Conservation (phyloP, 140 eudicot genomes). For the Ambrosia hybrid region DNA sequence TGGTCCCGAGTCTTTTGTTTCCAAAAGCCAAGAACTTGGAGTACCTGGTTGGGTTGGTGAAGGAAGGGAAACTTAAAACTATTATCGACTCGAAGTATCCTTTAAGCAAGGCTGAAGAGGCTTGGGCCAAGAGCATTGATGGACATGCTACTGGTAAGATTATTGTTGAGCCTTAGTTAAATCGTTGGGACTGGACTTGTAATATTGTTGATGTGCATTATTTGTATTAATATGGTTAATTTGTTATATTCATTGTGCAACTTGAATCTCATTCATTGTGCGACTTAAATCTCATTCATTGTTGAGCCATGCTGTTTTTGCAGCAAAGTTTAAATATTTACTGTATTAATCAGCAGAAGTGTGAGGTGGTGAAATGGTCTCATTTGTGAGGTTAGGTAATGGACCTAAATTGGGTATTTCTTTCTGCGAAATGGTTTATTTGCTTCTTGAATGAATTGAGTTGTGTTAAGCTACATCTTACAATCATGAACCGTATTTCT, state of each 20-base stretch:
- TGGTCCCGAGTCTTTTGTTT: constrained; percentile 41
- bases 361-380: constrained; percentile 2
- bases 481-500: too few species aligned
- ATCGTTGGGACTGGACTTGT: background rate
- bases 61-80: constrained; percentile 58
- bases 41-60: constrained; percentile 47
- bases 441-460: too few species aligned
- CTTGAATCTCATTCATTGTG: background rate
- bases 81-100: constrained; percentile 46
- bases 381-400: background rate
- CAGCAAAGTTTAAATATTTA: background rate
- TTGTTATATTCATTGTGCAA: background rate
- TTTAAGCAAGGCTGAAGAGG: constrained; percentile 50
- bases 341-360: background rate
- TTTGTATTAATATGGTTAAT: constrained; percentile 2
- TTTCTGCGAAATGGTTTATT: too few species aligned
- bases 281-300: background rate
- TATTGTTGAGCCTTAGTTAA: constrained; percentile 35
- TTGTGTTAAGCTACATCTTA: too few species aligned
- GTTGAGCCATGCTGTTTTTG: background rate
- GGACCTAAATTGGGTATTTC: too few species aligned
- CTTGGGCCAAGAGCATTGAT: constrained; percentile 58
- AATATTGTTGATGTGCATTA: constrained; percentile 6
- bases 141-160: constrained; percentile 74
- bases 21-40: constrained; percentile 57